phyloP scores from a whole-genome alignment of 1,284 basidiomycete genomes.

The Moesziomyces sp. region DNA sequence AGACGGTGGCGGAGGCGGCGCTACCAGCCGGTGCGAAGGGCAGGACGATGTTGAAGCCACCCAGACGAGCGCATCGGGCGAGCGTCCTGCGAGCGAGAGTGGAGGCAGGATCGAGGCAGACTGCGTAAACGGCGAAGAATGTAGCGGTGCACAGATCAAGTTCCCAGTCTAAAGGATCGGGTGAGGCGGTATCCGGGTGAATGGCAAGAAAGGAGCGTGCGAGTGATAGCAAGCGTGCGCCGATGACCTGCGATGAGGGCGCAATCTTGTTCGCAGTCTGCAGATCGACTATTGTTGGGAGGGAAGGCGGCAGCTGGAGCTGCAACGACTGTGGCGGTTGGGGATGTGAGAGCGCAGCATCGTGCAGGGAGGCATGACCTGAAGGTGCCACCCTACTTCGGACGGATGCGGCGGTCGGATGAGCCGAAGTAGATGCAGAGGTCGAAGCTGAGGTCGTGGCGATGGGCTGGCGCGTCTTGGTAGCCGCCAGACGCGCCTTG shows the following conservation, averaged over 20 bases:
- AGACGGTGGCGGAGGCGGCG: slow-evolving; percentile 25
- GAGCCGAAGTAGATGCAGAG: slow-evolving; percentile 6
- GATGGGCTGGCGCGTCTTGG: slow-evolving; percentile 30
- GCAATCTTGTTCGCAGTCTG: slow-evolving; percentile 13
- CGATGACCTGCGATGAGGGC: slow-evolving; percentile 22
- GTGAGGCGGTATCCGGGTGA: slow-evolving; percentile 1
- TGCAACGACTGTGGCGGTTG: slow-evolving; percentile 5
- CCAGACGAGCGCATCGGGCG: slow-evolving; percentile 55
- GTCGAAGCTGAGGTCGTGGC: slow-evolving; percentile 20
- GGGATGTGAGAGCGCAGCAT: not conserved
- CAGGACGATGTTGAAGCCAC: slow-evolving; percentile 55
- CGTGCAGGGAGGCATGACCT: not conserved
- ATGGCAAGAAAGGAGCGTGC: slow-evolving; percentile 39
- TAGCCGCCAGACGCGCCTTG: slow-evolving; percentile 28
- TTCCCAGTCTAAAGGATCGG: slow-evolving; percentile 31
- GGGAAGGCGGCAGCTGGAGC: slow-evolving; percentile 29
- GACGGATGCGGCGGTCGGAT: slow-evolving; percentile 15
- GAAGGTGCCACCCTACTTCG: slow-evolving; percentile 8
- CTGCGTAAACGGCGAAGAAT: slow-evolving; percentile 54
- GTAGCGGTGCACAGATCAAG: slow-evolving; percentile 55
- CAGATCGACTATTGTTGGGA: slow-evolving; percentile 30
- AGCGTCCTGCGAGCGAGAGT: slow-evolving; percentile 47
- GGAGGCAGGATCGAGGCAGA: slow-evolving; percentile 48
- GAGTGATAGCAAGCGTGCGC: slow-evolving; percentile 29
- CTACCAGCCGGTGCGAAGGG: slow-evolving; percentile 58